phyloP scores from a whole-genome alignment of 352 stramenopile genomes.

The Phytopythium boreale region DNA sequence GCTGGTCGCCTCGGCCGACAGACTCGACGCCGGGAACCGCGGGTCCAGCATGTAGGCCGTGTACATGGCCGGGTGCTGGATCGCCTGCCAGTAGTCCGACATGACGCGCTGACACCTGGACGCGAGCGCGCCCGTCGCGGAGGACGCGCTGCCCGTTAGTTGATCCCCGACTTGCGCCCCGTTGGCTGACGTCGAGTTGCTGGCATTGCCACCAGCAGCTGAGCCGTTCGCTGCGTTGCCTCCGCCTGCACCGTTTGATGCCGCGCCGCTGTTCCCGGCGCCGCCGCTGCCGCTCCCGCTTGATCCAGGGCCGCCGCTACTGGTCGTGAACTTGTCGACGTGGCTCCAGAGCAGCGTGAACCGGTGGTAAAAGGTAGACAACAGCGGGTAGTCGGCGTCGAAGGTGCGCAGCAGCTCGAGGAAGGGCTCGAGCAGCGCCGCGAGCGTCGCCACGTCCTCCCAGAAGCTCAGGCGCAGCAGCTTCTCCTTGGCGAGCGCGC shows the following conservation, averaged over 20 bases:
- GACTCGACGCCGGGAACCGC: constrained; percentile 48
- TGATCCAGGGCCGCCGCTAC: background rate
- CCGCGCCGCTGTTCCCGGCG: background rate
- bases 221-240: background rate
- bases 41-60: constrained; percentile 75
- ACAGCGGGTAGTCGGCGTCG: constrained; percentile 52
- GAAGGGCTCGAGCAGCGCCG: constrained; percentile 60
- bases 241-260: background rate
- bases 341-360: constrained; percentile 68
- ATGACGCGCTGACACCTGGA: constrained; percentile 57
- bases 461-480: constrained; percentile 51
- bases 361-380: constrained; percentile 74
- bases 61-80: constrained; percentile 73
- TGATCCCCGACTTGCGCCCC: background rate
- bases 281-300: background rate
- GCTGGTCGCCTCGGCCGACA: constrained; percentile 51
- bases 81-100: constrained; percentile 48
- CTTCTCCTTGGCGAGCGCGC: constrained; percentile 32
- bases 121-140: constrained; percentile 23
- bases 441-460: constrained; percentile 50
- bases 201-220: background rate
- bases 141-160: background rate
- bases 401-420: constrained; percentile 66
- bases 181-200: background rate
- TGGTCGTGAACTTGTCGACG: constrained; percentile 39